A percentile compares a stretch with the other conserved stretches of the same genome.
phyloP scores from a whole-genome alignment of 805 yeast species.

The Diddensiella transvaalensis region DNA sequence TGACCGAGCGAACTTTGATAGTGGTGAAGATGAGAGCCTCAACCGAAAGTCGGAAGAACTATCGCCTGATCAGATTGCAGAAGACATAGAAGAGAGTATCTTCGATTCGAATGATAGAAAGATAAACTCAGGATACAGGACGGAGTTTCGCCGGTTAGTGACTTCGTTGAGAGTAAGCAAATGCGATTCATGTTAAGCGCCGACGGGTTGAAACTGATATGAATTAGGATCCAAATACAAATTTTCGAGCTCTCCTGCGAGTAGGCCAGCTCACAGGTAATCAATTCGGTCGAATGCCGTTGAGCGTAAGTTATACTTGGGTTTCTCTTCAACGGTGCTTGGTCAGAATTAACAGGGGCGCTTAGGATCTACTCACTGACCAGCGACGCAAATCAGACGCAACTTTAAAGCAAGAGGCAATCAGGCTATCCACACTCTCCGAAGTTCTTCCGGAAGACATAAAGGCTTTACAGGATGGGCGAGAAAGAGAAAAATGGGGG shows the following conservation, averaged over 20 bases:
- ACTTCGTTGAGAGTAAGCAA: slow-evolving; percentile 25
- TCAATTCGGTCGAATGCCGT: slow-evolving; percentile 30
- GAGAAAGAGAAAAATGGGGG: slow-evolving; percentile 43
- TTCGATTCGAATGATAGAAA: slow-evolving; percentile 20
- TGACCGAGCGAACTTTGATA: too few relatives aligned
- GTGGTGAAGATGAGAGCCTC: not conserved
- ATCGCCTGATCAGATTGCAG: slow-evolving; percentile 16
- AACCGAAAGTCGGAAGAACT: not conserved
- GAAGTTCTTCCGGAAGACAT: slow-evolving; percentile 33
- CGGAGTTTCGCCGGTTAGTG: slow-evolving; percentile 30
- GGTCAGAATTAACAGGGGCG: not conserved
- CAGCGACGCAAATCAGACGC: slow-evolving; percentile 27
- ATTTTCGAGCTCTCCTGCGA: slow-evolving; percentile 24
- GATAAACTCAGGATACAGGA: slow-evolving; percentile 25
- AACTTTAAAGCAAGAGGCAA: slow-evolving; percentile 26
- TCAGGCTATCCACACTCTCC: slow-evolving; percentile 28
- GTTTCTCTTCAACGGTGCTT: not conserved
- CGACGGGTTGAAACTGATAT: too few relatives aligned
- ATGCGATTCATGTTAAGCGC: too few relatives aligned
- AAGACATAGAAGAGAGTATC: slow-evolving; percentile 27
- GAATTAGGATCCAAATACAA: slow-evolving; percentile 22
- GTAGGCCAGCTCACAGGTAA: slow-evolving; percentile 26
- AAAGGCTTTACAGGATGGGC: slow-evolving; percentile 37
- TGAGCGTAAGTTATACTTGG: slow-evolving; percentile 21
- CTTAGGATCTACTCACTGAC: slow-evolving; percentile 27